phyloP scores from a whole-genome alignment of 306 rosid species.

The Lagenaria siceraria region DNA sequence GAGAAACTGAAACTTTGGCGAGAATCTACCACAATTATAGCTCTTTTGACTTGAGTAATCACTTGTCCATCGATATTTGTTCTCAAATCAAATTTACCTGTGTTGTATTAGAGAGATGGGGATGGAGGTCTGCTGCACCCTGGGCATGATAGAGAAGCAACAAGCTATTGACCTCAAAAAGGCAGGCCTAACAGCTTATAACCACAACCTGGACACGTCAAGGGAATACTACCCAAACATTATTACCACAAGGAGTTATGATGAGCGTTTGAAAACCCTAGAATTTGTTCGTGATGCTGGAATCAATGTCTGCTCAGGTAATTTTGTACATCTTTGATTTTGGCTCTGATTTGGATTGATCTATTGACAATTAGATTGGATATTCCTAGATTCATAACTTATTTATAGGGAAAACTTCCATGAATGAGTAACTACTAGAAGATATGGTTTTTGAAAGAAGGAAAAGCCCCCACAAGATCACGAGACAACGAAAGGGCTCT shows the following conservation, averaged over 20 bases:
- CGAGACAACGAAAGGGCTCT: not conserved
- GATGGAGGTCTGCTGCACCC: conserved; percentile 98
- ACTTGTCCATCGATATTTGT: not conserved
- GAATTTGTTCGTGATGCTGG: conserved; percentile 93
- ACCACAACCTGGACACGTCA: conserved; percentile 93
- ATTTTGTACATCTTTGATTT: conserved; percentile 4
- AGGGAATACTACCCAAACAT: conserved; percentile 92
- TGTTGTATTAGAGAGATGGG: conserved; percentile 60
- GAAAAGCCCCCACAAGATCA: not conserved
- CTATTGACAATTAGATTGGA: not conserved
- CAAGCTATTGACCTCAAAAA: conserved; percentile 82
- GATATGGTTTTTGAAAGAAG: not conserved
- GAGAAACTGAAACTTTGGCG: not conserved
- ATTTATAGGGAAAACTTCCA: not conserved
- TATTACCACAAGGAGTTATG: conserved; percentile 84
- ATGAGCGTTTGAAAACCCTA: conserved; percentile 84
- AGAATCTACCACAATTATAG: not conserved
- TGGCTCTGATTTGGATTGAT: not conserved
- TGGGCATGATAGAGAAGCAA: conserved; percentile 93
- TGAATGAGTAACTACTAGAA: not conserved
- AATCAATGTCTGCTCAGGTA: conserved; percentile 92
- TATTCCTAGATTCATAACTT: not conserved
- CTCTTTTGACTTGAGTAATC: not conserved
- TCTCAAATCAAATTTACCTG: not conserved
- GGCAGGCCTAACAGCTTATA: conserved; percentile 96